Evolutionary conservation across 192 early-diverging fungal genomes (phyloP).

Genomic region (Phycomyces blakesleeanus): DNA sequence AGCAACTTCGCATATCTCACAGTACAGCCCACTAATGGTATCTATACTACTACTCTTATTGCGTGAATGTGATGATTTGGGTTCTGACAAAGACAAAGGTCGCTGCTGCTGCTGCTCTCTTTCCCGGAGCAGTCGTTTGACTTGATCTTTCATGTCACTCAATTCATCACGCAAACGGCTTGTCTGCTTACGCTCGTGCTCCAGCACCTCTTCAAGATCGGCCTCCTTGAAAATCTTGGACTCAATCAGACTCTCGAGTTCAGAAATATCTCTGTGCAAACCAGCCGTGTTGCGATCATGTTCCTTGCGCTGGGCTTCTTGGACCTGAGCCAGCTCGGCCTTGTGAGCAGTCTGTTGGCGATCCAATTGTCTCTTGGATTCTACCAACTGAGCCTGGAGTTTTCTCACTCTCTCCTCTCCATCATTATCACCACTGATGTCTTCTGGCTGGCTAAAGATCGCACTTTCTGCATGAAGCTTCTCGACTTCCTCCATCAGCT

Average conservation of each 20-base stretch:
- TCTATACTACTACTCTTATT: too few species aligned
- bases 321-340: slow-evolving; percentile 48
- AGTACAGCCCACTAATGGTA: slow-evolving; percentile 32
- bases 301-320: slow-evolving; percentile 51
- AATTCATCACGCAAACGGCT: slow-evolving; percentile 46
- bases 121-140: background rate
- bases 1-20: slow-evolving; percentile 64
- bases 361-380: slow-evolving; percentile 47
- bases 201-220: slow-evolving; percentile 60
- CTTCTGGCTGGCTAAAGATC: background rate
- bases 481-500: slow-evolving; percentile 76
- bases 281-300: slow-evolving; percentile 57
- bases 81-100: background rate
- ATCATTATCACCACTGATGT: slow-evolving; percentile 3
- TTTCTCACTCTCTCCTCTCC: slow-evolving; percentile 29
- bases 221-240: slow-evolving; percentile 71
- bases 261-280: slow-evolving; percentile 63
- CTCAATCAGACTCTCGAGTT: slow-evolving; percentile 66
- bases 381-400: slow-evolving; percentile 35
- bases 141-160: slow-evolving; percentile 39
- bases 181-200: slow-evolving; percentile 41
- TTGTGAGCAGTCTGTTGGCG: slow-evolving; percentile 42
- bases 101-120: background rate
- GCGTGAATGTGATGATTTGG: background rate
- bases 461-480: slow-evolving; percentile 52